Evolutionary conservation across 306 rosid genomes (phyloP).

Genomic region (Ochetophila trinervis): DNA sequence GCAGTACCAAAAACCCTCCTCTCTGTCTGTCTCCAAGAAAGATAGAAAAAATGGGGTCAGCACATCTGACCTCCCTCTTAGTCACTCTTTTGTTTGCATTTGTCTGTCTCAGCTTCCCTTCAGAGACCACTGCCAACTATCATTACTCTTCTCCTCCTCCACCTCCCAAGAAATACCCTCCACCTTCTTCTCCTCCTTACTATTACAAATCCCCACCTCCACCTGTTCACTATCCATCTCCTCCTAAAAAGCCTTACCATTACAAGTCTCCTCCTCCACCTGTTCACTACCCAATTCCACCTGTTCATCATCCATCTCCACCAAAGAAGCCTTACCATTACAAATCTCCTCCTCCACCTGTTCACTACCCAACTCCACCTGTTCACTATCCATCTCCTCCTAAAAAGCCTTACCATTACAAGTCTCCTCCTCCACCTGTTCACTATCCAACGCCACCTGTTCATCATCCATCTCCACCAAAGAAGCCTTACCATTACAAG

Average conservation of each 20-base stretch:
- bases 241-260: conserved; percentile 2
- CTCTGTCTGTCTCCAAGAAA: neutral
- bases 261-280: conserved; percentile 28
- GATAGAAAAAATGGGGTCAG: conserved; percentile 51
- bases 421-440: conserved; percentile 35
- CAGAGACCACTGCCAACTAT: conserved; percentile 41
- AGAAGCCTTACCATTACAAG: conserved; percentile 1
- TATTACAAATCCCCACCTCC: conserved; percentile 24
- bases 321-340: conserved; percentile 10
- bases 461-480: conserved; percentile 22
- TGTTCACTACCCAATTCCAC: neutral
- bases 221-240: conserved; percentile 22
- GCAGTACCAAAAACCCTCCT: conserved; percentile 28
- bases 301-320: conserved; percentile 9
- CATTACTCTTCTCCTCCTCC: conserved; percentile 45
- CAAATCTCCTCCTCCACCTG: conserved; percentile 22
- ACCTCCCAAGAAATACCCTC: too few species aligned
- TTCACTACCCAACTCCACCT: conserved; percentile 15
- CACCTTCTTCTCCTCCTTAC: conserved; percentile 31
- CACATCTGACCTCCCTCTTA: conserved; percentile 37
- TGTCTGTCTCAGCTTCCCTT: conserved; percentile 38
- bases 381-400: conserved; percentile 23
- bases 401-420: conserved; percentile 15
- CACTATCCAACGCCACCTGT: conserved; percentile 14
- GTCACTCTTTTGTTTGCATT: conserved; percentile 43